Conservation (phyloP, 2,329 filamentous ascomycete species). For the Nannizzia gypsea region DNA sequence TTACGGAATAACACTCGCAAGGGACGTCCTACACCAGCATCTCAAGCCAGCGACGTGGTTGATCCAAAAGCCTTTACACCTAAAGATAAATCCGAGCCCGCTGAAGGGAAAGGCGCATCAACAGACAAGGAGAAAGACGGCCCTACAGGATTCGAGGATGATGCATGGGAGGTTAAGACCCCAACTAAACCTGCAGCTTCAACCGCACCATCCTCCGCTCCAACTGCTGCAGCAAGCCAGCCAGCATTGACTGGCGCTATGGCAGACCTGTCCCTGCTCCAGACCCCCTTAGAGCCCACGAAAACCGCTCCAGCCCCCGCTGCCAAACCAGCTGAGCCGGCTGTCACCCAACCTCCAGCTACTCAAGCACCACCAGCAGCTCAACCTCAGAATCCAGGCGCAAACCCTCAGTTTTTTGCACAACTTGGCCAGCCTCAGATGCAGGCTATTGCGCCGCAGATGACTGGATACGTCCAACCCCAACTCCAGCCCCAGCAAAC, state of each 20-base stretch:
- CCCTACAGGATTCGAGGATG: conserved; percentile 71
- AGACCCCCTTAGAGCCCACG: conserved; percentile 47
- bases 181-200: conserved; percentile 42
- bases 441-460: conserved; percentile 25
- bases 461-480: conserved; percentile 26
- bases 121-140: conserved; percentile 40
- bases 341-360: conserved; percentile 35
- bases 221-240: conserved; percentile 28
- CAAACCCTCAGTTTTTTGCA: conserved; percentile 40
- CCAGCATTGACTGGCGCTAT: conserved; percentile 56
- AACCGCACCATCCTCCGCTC: conserved; percentile 12
- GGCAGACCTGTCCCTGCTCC: conserved; percentile 54
- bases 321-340: conserved; percentile 27
- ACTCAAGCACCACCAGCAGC: conserved; percentile 27
- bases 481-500: conserved; percentile 19
- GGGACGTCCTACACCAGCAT: conserved; percentile 73
- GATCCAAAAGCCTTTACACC: conserved; percentile 75
- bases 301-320: conserved; percentile 40
- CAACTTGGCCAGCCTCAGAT: conserved; percentile 30
- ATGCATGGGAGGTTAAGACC: conserved; percentile 94
- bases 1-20: conserved; percentile 92
- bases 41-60: conserved; percentile 73
- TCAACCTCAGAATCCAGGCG: conserved; percentile 30
- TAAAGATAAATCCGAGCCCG: conserved; percentile 37
- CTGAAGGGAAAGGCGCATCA: conserved; percentile 36